These are phyloP conservation scores for Asterochloris erici DNA, from an alignment of 139 green algal species.

Conservation along the genomic window DNA sequence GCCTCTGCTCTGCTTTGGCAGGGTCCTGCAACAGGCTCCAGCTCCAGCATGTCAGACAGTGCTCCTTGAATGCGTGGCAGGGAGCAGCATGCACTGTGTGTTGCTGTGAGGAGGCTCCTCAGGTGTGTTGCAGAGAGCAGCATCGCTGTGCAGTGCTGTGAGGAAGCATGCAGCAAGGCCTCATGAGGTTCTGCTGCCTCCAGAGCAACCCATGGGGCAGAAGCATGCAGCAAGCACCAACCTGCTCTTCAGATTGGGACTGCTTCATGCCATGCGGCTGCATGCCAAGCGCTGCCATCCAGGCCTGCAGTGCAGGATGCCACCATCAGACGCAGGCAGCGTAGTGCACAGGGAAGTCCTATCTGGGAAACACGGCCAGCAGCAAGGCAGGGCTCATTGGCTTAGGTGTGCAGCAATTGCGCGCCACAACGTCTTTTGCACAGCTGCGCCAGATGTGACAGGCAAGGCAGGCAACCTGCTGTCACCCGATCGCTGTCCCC, in stretches of 20 bases:
- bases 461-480: neutral
- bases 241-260: too few species aligned
- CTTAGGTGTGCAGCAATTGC: neutral
- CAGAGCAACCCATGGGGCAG: too few species aligned
- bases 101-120: neutral
- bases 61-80: neutral
- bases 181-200: too few species aligned
- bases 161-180: too few species aligned
- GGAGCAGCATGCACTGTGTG: neutral
- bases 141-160: neutral
- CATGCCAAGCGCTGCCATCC: too few species aligned
- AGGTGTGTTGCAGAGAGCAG: too few species aligned
- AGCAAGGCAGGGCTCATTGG: neutral
- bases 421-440: neutral
- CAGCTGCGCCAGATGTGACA: neutral
- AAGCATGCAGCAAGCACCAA: too few species aligned
- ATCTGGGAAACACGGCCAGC: neutral
- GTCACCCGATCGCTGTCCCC: constrained; percentile 18
- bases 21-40: neutral
- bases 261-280: too few species aligned
- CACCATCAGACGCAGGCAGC: neutral
- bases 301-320: neutral
- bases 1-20: constrained; percentile 19
- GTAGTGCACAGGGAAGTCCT: neutral
- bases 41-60: neutral